Conservation (phyloP, 495 filamentous ascomycete species). For the Choiromyces venosus region DNA sequence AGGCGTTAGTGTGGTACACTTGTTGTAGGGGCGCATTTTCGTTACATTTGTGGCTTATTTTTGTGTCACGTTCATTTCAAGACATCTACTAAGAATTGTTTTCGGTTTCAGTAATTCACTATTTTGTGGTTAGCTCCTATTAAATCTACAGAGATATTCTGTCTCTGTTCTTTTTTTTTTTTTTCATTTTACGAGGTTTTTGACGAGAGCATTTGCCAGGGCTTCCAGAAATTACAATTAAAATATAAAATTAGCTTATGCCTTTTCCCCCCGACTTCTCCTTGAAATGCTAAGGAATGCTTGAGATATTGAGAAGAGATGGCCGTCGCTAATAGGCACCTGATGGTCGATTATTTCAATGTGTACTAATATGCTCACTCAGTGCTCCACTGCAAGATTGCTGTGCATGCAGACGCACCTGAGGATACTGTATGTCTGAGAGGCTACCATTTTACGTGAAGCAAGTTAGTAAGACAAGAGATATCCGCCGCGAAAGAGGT, state of each 20-base stretch:
- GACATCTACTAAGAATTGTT: neutral
- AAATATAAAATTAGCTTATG: neutral
- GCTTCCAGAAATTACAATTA: neutral
- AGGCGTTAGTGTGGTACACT: neutral
- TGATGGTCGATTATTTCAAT: neutral
- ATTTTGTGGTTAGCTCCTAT: neutral
- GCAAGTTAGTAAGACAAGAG: neutral
- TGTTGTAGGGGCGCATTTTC: neutral
- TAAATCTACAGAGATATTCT: neutral
- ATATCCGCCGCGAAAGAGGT: neutral
- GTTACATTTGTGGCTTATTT: neutral
- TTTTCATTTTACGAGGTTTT: neutral
- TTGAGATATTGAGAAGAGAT: neutral
- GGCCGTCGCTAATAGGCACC: neutral
- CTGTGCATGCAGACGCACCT: neutral
- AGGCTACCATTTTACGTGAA: neutral
- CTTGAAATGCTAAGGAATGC: neutral
- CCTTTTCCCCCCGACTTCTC: neutral
- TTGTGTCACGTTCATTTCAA: neutral
- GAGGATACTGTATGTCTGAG: neutral
- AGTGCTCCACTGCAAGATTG: neutral
- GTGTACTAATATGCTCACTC: neutral
- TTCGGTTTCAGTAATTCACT: neutral
- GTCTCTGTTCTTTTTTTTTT: too few species aligned
- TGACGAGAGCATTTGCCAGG: neutral